phyloP scores from a whole-genome alignment of 805 yeast species.

The Brettanomyces anomalus region DNA sequence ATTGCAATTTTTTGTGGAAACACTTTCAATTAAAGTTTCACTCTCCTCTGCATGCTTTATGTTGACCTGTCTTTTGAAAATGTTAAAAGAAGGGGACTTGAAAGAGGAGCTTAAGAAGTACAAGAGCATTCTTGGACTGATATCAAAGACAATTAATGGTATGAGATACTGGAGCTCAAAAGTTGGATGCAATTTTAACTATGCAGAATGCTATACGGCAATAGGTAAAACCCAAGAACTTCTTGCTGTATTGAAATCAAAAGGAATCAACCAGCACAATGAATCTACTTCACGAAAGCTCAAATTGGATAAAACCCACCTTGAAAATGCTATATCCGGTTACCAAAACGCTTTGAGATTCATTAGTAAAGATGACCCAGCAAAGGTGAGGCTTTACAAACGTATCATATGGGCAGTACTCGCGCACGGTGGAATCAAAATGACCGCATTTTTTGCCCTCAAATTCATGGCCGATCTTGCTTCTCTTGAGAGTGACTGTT shows the following conservation, averaged over 20 bases:
- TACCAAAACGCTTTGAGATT: constrained; percentile 5
- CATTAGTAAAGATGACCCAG: constrained; percentile 8
- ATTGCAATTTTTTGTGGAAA: not conserved
- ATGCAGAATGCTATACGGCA: not conserved
- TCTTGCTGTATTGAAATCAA: not conserved
- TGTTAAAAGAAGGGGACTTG: not conserved
- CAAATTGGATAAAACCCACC: not conserved
- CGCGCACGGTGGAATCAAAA: constrained; percentile 11
- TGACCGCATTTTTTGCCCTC: constrained; percentile 8
- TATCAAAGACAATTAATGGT: no score
- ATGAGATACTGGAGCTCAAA: no score
- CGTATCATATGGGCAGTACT: constrained; percentile 7
- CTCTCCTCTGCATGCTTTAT: not conserved
- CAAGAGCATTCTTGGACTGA: no score
- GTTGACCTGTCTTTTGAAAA: not conserved
- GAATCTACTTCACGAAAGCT: no score
- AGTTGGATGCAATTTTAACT: not conserved
- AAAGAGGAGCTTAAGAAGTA: no score
- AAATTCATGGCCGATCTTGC: constrained; percentile 7
- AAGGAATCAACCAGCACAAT: not conserved
- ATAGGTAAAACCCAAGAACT: constrained; percentile 2
- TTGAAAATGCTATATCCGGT: constrained; percentile 5
- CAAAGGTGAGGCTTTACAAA: constrained; percentile 4
- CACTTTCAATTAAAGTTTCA: not conserved
- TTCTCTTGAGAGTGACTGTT: constrained; percentile 2